Conservation (phyloP, 192 early-diverging fungal species). For the Backusella parvicylindrica region DNA sequence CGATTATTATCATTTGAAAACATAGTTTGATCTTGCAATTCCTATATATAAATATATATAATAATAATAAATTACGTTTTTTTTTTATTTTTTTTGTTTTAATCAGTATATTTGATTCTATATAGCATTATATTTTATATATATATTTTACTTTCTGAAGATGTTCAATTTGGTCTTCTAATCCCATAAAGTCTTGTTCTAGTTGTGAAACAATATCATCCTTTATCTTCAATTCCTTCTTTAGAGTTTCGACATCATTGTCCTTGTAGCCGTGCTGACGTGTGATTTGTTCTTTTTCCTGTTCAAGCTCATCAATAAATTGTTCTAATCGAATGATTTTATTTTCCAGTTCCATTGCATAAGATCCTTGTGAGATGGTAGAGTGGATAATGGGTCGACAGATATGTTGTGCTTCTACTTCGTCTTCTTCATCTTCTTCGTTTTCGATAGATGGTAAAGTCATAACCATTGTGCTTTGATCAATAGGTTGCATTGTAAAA, state of each 20-base stretch:
- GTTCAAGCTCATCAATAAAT: conserved; percentile 30
- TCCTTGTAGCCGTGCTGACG: conserved; percentile 31
- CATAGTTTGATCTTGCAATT: conserved; percentile 15
- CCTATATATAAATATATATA: conserved; percentile 8
- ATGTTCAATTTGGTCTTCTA: conserved; percentile 29
- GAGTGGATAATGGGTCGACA: conserved; percentile 39
- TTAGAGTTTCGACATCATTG: conserved; percentile 32
- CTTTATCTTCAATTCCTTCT: conserved; percentile 35
- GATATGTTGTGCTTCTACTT: conserved; percentile 36
- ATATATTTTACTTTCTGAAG: conserved; percentile 30
- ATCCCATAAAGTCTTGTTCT: conserved; percentile 33
- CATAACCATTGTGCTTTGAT: conserved; percentile 34
- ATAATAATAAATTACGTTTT: background rate
- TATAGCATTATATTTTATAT: background rate
- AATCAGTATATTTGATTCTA: background rate
- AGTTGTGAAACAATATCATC: conserved; percentile 36
- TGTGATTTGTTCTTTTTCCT: conserved; percentile 23
- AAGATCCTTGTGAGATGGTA: conserved; percentile 28
- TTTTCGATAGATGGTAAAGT: conserved; percentile 29
- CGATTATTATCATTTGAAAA: conserved; percentile 1
- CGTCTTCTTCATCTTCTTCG: conserved; percentile 23
- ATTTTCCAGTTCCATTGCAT: conserved; percentile 32
- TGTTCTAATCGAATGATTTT: conserved; percentile 28
- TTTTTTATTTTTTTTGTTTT: background rate
- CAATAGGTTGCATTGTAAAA: conserved; percentile 31